Conservation (phyloP, 768 basidiomycete genomes). For the Erythrobasidium yunnanense region DNA sequence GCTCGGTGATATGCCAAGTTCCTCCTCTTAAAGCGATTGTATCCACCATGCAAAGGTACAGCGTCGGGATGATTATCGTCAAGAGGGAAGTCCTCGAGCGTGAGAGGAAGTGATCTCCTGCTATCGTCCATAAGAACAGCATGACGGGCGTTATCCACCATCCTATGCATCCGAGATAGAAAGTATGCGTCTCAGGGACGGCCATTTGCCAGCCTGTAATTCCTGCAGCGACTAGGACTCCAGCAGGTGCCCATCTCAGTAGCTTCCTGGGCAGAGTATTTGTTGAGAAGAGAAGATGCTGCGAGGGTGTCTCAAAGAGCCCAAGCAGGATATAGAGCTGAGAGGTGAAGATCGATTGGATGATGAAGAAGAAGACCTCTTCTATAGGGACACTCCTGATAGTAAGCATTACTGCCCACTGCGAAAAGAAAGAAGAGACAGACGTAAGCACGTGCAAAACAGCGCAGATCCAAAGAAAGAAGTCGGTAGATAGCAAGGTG, state of each 20-base stretch:
- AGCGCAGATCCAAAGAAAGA: no score
- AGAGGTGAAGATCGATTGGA: conserved; percentile 23
- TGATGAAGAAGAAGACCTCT: conserved; percentile 26
- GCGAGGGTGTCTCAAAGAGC: conserved; percentile 16
- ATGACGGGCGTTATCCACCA: conserved; percentile 25
- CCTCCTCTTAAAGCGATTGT: conserved; percentile 14
- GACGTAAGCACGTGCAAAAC: no score
- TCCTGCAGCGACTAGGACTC: not conserved
- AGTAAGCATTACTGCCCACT: conserved; percentile 21
- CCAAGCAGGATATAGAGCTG: conserved; percentile 11
- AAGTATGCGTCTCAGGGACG: conserved; percentile 13
- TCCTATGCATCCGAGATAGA: conserved; percentile 23
- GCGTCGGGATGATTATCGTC: conserved; percentile 9
- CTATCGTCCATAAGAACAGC: conserved; percentile 18
- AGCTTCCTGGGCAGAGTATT: not conserved
- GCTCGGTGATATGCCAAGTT: conserved; percentile 26
- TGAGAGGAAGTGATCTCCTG: conserved; percentile 18
- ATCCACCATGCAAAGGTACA: conserved; percentile 22
- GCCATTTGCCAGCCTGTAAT: conserved; percentile 4
- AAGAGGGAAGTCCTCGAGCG: not conserved
- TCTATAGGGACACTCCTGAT: conserved; percentile 18
- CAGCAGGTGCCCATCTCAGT: not conserved
- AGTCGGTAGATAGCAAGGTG: no score
- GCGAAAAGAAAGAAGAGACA: not conserved
- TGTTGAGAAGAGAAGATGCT: conserved; percentile 2